phyloP scores from a whole-genome alignment of 441 rosid genomes.

The Theobroma grandiflorum region DNA sequence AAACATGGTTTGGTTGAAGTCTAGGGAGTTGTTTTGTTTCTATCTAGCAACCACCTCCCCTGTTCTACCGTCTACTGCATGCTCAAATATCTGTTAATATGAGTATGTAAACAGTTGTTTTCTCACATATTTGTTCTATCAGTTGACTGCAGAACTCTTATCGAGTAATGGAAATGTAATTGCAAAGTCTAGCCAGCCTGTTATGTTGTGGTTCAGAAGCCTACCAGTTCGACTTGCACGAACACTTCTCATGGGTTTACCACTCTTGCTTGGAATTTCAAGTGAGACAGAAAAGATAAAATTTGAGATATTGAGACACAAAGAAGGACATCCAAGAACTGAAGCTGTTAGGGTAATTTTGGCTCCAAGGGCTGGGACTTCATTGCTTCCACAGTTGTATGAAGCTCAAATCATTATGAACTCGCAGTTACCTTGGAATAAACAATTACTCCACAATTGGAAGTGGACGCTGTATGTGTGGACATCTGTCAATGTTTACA shows the following conservation, averaged over 20 bases:
- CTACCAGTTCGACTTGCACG: slow-evolving; percentile 58
- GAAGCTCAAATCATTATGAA: slow-evolving; percentile 61
- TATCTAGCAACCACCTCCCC: neutral
- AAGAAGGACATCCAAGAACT: slow-evolving; percentile 64
- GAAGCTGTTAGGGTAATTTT: slow-evolving; percentile 59
- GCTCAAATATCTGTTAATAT: neutral
- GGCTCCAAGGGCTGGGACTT: slow-evolving; percentile 69
- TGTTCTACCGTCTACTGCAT: neutral
- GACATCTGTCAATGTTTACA: slow-evolving; percentile 59
- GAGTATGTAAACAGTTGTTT: neutral
- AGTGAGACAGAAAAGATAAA: slow-evolving; percentile 69
- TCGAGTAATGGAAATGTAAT: slow-evolving; percentile 54
- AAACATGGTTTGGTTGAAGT: neutral
- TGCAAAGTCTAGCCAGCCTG: slow-evolving; percentile 69
- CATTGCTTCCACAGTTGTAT: slow-evolving; percentile 62
- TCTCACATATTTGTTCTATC: slow-evolving; percentile 12
- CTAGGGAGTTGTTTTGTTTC: neutral
- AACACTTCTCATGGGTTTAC: slow-evolving; percentile 60
- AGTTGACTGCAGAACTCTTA: slow-evolving; percentile 74
- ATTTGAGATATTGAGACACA: slow-evolving; percentile 51
- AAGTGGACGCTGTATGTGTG: slow-evolving; percentile 78
- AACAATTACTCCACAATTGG: slow-evolving; percentile 70
- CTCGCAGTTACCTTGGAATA: slow-evolving; percentile 74
- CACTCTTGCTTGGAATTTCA: slow-evolving; percentile 63
- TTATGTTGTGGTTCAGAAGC: slow-evolving; percentile 77